Conservation (phyloP, 805 yeast species). For the Ogataea pilisensis region DNA sequence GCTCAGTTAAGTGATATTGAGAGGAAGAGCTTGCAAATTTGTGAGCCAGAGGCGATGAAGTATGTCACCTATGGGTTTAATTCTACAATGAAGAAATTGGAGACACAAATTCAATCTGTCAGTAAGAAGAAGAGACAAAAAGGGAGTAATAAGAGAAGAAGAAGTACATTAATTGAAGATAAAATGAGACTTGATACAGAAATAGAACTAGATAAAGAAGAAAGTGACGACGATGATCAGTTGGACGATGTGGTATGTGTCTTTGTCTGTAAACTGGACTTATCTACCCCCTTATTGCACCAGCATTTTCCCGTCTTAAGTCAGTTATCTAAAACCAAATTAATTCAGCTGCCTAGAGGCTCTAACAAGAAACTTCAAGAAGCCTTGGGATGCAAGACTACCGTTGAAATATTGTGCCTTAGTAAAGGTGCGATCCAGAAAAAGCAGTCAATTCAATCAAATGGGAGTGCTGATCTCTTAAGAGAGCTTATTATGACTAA, state of each 20-base stretch:
- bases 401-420: constrained; percentile 19
- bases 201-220: constrained; percentile 34
- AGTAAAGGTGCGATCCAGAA: constrained; percentile 10
- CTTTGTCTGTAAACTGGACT: constrained; percentile 50
- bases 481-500: background rate
- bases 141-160: too few relatives aligned
- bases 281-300: constrained; percentile 42
- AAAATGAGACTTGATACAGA: too few relatives aligned
- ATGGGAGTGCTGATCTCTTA: background rate
- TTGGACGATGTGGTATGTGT: constrained; percentile 33
- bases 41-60: constrained; percentile 25
- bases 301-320: constrained; percentile 57
- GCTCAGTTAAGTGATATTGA: constrained; percentile 22
- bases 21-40: constrained; percentile 17
- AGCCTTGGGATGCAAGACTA: constrained; percentile 10
- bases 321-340: constrained; percentile 48
- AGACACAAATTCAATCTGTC: constrained; percentile 34
- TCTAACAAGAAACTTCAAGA: constrained; percentile 19
- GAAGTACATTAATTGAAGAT: too few relatives aligned
- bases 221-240: constrained; percentile 31
- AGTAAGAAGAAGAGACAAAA: background rate
- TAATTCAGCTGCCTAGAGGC: constrained; percentile 57
- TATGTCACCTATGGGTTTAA: constrained; percentile 49
- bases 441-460: background rate
- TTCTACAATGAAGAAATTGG: constrained; percentile 45